Evolutionary conservation across 2,329 filamentous ascomycete genomes (phyloP).

Genomic region (Corinectria fuckeliana): DNA sequence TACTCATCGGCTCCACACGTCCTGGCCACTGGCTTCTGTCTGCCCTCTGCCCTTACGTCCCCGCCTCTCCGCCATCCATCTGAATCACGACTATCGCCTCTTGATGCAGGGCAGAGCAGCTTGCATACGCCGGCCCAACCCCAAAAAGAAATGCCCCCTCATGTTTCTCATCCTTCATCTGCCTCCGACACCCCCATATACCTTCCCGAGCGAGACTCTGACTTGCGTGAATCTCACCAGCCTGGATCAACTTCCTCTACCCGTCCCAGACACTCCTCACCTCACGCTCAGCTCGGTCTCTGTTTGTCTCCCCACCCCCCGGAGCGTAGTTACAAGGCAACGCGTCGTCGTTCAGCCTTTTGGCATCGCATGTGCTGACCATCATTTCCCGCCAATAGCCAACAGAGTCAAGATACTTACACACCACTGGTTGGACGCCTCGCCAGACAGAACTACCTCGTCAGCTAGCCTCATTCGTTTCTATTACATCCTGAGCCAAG

Average conservation of each 20-base stretch:
- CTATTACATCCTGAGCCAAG: constrained; percentile 20
- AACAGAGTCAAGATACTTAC: constrained; percentile 32
- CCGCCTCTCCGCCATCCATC: constrained; percentile 30
- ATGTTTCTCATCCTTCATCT: constrained; percentile 37
- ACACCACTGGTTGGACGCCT: constrained; percentile 21
- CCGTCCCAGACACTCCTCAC: constrained; percentile 29
- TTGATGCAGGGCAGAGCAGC: constrained; percentile 41
- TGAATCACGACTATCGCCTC: constrained; percentile 34
- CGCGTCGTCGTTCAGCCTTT: constrained; percentile 19
- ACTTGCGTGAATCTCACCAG: constrained; percentile 37
- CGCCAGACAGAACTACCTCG: constrained; percentile 22
- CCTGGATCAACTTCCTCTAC: constrained; percentile 33
- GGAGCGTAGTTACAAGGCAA: constrained; percentile 7
- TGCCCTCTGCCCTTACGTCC: constrained; percentile 28
- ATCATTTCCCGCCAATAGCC: constrained; percentile 2
- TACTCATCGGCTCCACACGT: constrained; percentile 31
- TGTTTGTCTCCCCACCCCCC: constrained; percentile 31
- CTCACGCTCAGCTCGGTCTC: constrained; percentile 23
- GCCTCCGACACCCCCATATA: constrained; percentile 32
- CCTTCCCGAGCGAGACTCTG: constrained; percentile 37
- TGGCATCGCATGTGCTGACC: constrained; percentile 27
- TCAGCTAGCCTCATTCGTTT: constrained; percentile 28
- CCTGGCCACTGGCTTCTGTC: constrained; percentile 21
- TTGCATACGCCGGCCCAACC: constrained; percentile 42
- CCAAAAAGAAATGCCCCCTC: constrained; percentile 45